Evolutionary conservation across 139 green algal species (phyloP).

Genomic region (Ettlia oleoabundans): DNA sequence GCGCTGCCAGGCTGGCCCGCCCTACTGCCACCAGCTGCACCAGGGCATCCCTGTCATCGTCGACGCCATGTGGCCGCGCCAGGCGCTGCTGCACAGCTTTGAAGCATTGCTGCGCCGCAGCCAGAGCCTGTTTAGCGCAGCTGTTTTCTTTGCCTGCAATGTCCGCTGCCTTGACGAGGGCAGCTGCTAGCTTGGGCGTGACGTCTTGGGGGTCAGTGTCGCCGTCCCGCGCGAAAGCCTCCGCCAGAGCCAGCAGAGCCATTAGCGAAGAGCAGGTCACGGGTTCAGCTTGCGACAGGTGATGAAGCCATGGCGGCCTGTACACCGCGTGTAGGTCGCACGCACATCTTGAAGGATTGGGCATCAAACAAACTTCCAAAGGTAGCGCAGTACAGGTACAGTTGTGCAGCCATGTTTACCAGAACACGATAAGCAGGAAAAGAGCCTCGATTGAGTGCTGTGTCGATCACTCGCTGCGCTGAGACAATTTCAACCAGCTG

Average conservation of each 20-base stretch:
- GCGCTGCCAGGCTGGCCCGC: background rate
- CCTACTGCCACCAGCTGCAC: background rate
- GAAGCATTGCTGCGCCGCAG: constrained; percentile 5
- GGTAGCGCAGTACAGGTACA: too few species aligned
- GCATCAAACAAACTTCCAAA: too few species aligned
- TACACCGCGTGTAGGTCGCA: too few species aligned
- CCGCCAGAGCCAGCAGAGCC: background rate
- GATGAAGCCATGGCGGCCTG: background rate
- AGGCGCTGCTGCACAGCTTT: constrained; percentile 16
- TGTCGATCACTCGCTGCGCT: too few species aligned
- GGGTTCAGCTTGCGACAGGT: background rate
- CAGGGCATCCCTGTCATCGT: background rate
- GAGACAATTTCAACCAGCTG: background rate
- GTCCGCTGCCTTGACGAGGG: background rate
- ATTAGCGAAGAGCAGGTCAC: background rate
- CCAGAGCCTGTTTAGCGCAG: background rate
- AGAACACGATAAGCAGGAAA: too few species aligned
- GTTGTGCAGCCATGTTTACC: too few species aligned
- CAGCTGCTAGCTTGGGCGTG: background rate
- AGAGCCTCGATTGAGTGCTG: too few species aligned
- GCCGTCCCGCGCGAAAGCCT: background rate
- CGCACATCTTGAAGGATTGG: too few species aligned
- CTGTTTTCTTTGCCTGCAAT: constrained; percentile 22
- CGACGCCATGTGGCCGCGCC: background rate
- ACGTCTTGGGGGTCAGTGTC: background rate